Base-by-base conservation (phyloP, 768 basidiomycete species). In the Sistotremastrum niveocremeum region DNA sequence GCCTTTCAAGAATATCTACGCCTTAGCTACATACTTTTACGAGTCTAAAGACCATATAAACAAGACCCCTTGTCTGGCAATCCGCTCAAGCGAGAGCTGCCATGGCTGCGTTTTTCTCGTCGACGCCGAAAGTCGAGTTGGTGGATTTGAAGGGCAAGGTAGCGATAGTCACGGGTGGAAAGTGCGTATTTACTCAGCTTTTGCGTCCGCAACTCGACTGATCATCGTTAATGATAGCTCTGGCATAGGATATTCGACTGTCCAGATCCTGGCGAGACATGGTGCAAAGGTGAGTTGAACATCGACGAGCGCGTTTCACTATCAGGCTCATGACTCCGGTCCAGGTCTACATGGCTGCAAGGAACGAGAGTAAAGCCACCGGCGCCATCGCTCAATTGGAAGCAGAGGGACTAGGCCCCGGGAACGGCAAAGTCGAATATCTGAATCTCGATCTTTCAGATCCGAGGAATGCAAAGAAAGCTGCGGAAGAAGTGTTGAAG, bases 321-420 rank as follows among this genome's bases (percentile, higher is more conserved):
- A 4, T 20, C 43, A 20, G 54, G 54, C 8, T 52, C 54, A 0
- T 44, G 39, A 20, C 20, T 2, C 20, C 20, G 20, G 20, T 20
- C 20, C 20, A 20, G 20, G 73, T 79, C 5, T 79, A 79, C 51
- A 65, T 81, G 50, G 73, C 68, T 0, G 70, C 74, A 5, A 67
- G 77, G 11, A 67, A 63, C 50, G 69, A 72, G 50, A 52, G 52
- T 10, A 66, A 61, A 41, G 77, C 72, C 6, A 62, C 57, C 20
- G 68, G 55, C 5, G 76, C 76, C 2, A 71, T 79, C n/a, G 62
- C 60, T 29, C 55, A 61, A 32, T 59, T 81, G 36, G 57, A 68
- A 35, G 49, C 48, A 3, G 71, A 71, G 37, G 74, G 71, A 0
- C 51, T 74, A 1, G 65, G 52, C 4, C 62, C 66, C 1, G 69